Evolutionary conservation across 148 eudicot species (phyloP), one percentile per base, ranked within the genome.

Genomic region (Oxyria digyna): DNA sequence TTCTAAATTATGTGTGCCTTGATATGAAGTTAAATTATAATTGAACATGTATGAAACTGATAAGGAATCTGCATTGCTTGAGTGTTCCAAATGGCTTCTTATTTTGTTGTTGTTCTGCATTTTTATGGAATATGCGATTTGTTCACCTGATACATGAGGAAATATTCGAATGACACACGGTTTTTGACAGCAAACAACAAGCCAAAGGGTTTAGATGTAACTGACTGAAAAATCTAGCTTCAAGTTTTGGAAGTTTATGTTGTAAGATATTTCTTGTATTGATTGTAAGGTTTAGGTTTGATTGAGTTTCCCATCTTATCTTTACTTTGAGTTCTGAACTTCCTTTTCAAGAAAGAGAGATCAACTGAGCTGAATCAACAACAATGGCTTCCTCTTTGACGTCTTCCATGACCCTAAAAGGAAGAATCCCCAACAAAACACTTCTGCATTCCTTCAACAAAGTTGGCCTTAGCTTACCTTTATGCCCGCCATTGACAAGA

Each of bases 271-370:
- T 59, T 59, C 37, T 29, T 15, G 13, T 27, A 31, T 59, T 27
- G 35, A 59, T 59, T 59, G 65, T 59, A 59, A 59, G 65, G 65
- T 59, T 59, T 59, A 59, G 65, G 37, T 59, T 59, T 31, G 65
- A 59, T 29, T 31, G n/a, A 29, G n/a, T 35, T 1, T 31, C 15
- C 63, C 65, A 29, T 59, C 65, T 59, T 59, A 59, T 59, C 65
- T 59, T 29, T 38, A 27, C 18, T 59, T 26, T 14, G n/a, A 52
- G 23, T 21, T 52, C 31, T 23, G 29, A 57, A 57, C 37, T 57
- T 26, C 37, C 27, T 10, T 59, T 59, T 31, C 33, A 49, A 20
- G 12, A 43, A 38, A 38, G 41, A 38, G 41, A 2, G 8, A 38
- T 38, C 41, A 38, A 38, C 41, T 38, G 9, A 7, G 9, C 41